Evolutionary conservation across 345 rosid species (phyloP), one percentile per base, ranked within the genome.

Genomic region (Viola odorata): DNA sequence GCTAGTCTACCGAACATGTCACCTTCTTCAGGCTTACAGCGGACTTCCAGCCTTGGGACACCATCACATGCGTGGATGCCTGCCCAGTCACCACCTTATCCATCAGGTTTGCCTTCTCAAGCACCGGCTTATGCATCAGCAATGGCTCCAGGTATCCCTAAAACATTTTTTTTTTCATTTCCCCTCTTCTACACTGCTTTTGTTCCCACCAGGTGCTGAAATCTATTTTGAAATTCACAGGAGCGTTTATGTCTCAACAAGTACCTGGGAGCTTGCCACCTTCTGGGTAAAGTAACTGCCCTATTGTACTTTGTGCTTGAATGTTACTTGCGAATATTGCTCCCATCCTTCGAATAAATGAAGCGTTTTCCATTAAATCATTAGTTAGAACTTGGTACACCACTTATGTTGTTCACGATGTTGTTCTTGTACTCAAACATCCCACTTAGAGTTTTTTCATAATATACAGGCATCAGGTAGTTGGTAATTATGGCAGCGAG

Each of bases 81-180:
- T 16, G 65, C 65, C 37, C 84, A 77, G 47, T 49, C 83, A 52
- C 60, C 76, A 54, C 74, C 74, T 57, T 77, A 77, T 73, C 77
- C 75, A 55, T 72, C 80, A 37, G 74, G 58, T 16, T 60, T 82
- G 58, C 82, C 81, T 56, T 36, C 83, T 23, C 95, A 74, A 68
- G 64, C 60, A 61, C 67, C 76, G 47, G n/a, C 62, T 13, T 62
- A 74, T 48, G 55, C 63, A 37, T 53, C 82, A 58, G 75, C 83
- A 41, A 12, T 83, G 69, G 86, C 85, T 54, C 91, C 81, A 79
- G 77, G 99, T 94, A 81, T 67, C 48, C 11, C 32, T 62, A 13
- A 4, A 52, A 32, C 42, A 8, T 42, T 38, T 56, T 7, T 53
- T 61, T 23, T 42, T 7, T 57, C 23, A 39, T 12, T 44, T 50